Conservation (phyloP, 2,329 filamentous ascomycete genomes). For the Botrytis fabae region DNA sequence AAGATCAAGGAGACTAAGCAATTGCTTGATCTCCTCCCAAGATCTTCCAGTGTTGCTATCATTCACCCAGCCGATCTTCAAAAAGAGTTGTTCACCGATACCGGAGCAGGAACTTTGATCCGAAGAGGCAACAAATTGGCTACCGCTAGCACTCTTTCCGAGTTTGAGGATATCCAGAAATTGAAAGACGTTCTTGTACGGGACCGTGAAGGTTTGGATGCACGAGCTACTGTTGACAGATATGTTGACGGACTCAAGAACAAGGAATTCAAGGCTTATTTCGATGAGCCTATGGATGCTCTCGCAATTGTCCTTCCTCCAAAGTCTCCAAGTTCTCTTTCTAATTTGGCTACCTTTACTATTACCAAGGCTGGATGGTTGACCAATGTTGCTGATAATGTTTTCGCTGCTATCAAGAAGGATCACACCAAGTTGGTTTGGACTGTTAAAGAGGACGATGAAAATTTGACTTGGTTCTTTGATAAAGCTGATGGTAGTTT, state of each 20-base stretch:
- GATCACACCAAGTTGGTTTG: constrained; percentile 88
- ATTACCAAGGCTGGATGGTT: constrained; percentile 95
- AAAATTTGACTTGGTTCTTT: constrained; percentile 98
- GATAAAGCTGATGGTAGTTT: constrained; percentile 95
- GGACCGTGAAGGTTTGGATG: constrained; percentile 79
- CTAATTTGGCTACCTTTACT: constrained; percentile 84
- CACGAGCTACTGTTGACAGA: constrained; percentile 78
- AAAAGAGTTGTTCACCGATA: constrained; percentile 96
- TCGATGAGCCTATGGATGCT: constrained; percentile 90
- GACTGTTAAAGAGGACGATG: constrained; percentile 95
- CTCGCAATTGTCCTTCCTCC: constrained; percentile 84
- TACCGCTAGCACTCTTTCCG: constrained; percentile 66
- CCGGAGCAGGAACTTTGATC: constrained; percentile 89
- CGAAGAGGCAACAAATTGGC: constrained; percentile 87
- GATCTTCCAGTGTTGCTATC: constrained; percentile 92
- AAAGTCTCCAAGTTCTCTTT: constrained; percentile 63
- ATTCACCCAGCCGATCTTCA: constrained; percentile 95
- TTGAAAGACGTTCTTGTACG: constrained; percentile 81
- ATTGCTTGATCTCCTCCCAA: constrained; percentile 81
- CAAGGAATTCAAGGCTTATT: constrained; percentile 87
- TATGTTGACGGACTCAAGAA: constrained; percentile 78
- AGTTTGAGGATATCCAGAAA: constrained; percentile 74
- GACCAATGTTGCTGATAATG: constrained; percentile 91
- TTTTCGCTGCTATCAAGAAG: constrained; percentile 91
- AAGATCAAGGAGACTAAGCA: constrained; percentile 99